phyloP scores from a whole-genome alignment of 257 asterid species.

The Rauvolfia tetraphylla region DNA sequence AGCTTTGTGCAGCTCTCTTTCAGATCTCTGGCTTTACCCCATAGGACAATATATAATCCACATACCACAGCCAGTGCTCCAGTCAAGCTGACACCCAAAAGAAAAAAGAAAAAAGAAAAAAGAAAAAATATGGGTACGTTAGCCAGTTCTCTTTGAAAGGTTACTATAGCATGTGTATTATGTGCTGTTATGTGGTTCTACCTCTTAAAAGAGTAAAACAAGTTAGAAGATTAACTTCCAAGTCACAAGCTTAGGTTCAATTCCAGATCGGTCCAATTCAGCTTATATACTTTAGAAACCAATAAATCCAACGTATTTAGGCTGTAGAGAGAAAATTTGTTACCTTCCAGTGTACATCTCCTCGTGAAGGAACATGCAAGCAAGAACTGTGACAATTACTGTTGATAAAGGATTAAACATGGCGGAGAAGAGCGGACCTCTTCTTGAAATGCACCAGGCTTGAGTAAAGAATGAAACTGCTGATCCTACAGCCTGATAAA shows the following conservation, averaged over 20 bases:
- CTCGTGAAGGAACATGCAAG: slow-evolving; percentile 54
- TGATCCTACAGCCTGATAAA: slow-evolving; percentile 22
- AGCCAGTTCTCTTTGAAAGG: not conserved
- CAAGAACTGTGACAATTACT: slow-evolving; percentile 44
- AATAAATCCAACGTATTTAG: not conserved
- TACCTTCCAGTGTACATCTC: slow-evolving; percentile 73
- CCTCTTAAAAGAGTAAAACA: no score
- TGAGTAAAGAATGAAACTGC: slow-evolving; percentile 55
- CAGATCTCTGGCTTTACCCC: slow-evolving; percentile 69
- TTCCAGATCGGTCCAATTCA: no score
- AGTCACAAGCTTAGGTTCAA: no score
- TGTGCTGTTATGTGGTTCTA: no score
- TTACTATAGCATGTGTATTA: no score
- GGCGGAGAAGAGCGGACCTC: slow-evolving; percentile 67
- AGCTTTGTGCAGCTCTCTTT: slow-evolving; percentile 16
- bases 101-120: no score
- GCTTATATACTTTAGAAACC: not conserved
- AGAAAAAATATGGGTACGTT: not conserved
- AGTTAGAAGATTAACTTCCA: no score
- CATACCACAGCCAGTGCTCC: slow-evolving; percentile 61
- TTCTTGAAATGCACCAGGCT: slow-evolving; percentile 56
- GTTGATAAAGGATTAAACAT: slow-evolving; percentile 65
- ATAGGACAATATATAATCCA: slow-evolving; percentile 63
- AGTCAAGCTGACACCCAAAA: slow-evolving; percentile 33
- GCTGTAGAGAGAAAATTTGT: not conserved